Evolutionary conservation across 441 rosid species (phyloP).

Genomic region (Pelargonium australe): DNA sequence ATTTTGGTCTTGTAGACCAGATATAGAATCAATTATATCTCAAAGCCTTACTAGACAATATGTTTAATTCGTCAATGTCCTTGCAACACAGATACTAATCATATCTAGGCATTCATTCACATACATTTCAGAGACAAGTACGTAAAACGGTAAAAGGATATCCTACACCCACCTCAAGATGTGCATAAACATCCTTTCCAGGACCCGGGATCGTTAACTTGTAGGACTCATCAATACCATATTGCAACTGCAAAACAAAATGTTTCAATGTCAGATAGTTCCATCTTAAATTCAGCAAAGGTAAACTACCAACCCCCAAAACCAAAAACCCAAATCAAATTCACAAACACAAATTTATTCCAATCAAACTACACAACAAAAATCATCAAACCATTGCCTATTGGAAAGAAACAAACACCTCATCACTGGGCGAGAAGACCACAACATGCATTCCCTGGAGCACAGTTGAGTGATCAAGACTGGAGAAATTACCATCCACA

Average conservation of each 20-base stretch:
- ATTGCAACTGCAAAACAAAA: slow-evolving; percentile 46
- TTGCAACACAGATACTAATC: no score
- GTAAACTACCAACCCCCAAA: not conserved
- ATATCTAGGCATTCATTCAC: no score
- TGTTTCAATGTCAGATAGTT: not conserved
- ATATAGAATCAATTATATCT: no score
- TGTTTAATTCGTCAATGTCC: no score
- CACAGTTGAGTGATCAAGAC: slow-evolving; percentile 21
- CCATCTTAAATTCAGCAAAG: not conserved
- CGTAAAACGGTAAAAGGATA: no score
- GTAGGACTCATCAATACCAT: slow-evolving; percentile 62
- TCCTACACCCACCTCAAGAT: slow-evolving; percentile 11
- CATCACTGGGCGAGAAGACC: slow-evolving; percentile 36
- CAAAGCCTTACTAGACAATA: no score
- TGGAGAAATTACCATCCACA: slow-evolving; percentile 33
- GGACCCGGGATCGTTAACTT: slow-evolving; percentile 42
- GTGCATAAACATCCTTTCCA: slow-evolving; percentile 39
- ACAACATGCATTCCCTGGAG: slow-evolving; percentile 41
- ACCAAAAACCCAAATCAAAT: no score
- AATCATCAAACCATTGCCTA: no score
- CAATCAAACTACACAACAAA: no score
- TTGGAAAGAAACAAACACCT: slow-evolving; percentile 25
- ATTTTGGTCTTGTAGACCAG: no score
- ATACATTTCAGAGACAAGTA: no score
- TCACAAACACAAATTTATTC: no score